Percentiles rank a stretch among this genome's conserved stretches.
These are phyloP conservation scores for Candida chilensis DNA, from an alignment of 805 yeast species.

Conservation along the genomic window DNA sequence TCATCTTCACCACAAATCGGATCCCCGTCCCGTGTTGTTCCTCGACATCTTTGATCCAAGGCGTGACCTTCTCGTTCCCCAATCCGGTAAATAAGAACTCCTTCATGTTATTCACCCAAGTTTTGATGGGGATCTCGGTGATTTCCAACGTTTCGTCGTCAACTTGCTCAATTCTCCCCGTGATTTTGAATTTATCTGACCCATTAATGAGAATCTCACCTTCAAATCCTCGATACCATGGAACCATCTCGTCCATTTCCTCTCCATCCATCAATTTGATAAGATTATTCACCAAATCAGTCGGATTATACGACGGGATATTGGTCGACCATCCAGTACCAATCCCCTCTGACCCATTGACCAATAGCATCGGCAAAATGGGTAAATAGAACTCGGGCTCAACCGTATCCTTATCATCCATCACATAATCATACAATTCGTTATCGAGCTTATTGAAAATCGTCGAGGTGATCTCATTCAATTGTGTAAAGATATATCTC, in stretches of 20 bases:
- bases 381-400: conserved; percentile 97
- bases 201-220: conserved; percentile 64
- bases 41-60: conserved; percentile 92
- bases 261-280: conserved; percentile 66
- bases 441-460: conserved; percentile 77
- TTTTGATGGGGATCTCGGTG: conserved; percentile 84
- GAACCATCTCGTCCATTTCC: conserved; percentile 63
- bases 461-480: conserved; percentile 64
- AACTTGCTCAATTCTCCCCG: conserved; percentile 73
- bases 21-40: conserved; percentile 87
- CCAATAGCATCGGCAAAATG: conserved; percentile 87
- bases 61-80: conserved; percentile 63
- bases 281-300: conserved; percentile 69
- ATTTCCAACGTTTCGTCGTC: conserved; percentile 79
- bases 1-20: conserved; percentile 66
- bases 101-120: conserved; percentile 90
- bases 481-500: conserved; percentile 88
- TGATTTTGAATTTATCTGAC: conserved; percentile 63
- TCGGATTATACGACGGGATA: conserved; percentile 85
- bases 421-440: conserved; percentile 66
- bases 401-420: conserved; percentile 88
- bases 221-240: conserved; percentile 96
- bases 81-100: conserved; percentile 72
- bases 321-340: conserved; percentile 98
- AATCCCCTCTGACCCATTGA: conserved; percentile 95